phyloP scores from a whole-genome alignment of 2,329 filamentous ascomycete species.

The Colletotrichum theobromicola region DNA sequence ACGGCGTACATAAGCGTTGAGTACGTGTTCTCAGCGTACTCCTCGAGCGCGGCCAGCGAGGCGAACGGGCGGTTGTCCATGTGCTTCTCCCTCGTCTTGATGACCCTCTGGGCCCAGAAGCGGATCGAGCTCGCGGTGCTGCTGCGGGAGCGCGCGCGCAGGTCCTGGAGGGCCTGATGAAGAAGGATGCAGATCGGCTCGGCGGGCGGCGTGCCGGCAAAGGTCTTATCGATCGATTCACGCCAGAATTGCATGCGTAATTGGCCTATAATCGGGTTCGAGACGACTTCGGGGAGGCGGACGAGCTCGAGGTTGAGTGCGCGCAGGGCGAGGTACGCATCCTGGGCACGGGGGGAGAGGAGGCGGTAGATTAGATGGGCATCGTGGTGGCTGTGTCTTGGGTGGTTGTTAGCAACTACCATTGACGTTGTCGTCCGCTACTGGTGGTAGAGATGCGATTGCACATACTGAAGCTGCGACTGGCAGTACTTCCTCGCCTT shows the following conservation, averaged over 20 bases:
- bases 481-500: conserved; percentile 61
- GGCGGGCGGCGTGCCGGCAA: conserved; percentile 80
- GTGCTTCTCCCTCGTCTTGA: conserved; percentile 81
- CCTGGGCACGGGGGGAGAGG: conserved; percentile 74
- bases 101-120: conserved; percentile 78
- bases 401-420: background rate
- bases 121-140: conserved; percentile 59
- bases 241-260: conserved; percentile 97
- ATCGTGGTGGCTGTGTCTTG: conserved; percentile 85
- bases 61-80: conserved; percentile 85
- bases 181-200: conserved; percentile 91
- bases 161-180: conserved; percentile 70
- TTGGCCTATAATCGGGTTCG: conserved; percentile 82
- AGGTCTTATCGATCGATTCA: conserved; percentile 79
- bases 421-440: background rate
- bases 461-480: conserved; percentile 53
- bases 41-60: conserved; percentile 75
- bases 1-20: conserved; percentile 90
- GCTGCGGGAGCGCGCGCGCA: conserved; percentile 46
- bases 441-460: background rate
- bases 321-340: conserved; percentile 89
- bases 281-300: conserved; percentile 87
- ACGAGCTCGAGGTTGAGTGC: conserved; percentile 94
- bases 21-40: conserved; percentile 94
- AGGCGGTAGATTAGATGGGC: conserved; percentile 88